Base-by-base conservation (phyloP, 163 green algal species). In the Coccomyxa subellipsoidea region DNA sequence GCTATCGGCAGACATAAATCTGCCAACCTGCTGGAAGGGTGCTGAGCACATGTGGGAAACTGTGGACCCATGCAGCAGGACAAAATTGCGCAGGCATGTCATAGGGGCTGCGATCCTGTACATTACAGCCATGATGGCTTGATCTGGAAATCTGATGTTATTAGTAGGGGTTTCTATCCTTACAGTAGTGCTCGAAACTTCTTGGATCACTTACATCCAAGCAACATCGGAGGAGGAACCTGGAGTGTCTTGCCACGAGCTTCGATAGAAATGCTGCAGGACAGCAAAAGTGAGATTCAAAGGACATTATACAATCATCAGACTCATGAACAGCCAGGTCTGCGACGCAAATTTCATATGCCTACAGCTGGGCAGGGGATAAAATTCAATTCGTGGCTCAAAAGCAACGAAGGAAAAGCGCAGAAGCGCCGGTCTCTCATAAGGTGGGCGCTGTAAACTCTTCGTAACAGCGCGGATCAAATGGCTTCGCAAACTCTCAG, bases 401-500 rank as follows among this genome's bases (percentile, higher is more conserved):
- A 73, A 73, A 36, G 29, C 66, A 73, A 23, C 47, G 47, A 59
- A 59, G 47, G 47, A 59, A 59, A 59, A 59, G 47, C 47, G 47
- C 47, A 59, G 47, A 18, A 59, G 47, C 47, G 47, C 47, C 47
- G 23, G 8, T 73, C 21, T 73, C 21, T 34, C 18, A 34, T 73
- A 73, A 73, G 66, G 66, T 32, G 66, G n/a, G 66, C 66, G 66
- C 66, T 34, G n/a, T 73, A 73, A 23, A 73, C 32, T 73, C 18
- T 32, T 73, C 27, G 1, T 34, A 73, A 73, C 66, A 34, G n/a
- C n/a, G n/a, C 32, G 4, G 27, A 36, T 73, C 21, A 4, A 73
- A 73, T 73, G 66, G 66, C 66, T 73, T 32, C 66, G 31, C 66
- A 73, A 73, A 34, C n/a, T 73, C 66, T 73, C 66, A 73, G n/a